Base-by-base conservation (phyloP, 495 filamentous ascomycete species). In the Penicillium ucsense region DNA sequence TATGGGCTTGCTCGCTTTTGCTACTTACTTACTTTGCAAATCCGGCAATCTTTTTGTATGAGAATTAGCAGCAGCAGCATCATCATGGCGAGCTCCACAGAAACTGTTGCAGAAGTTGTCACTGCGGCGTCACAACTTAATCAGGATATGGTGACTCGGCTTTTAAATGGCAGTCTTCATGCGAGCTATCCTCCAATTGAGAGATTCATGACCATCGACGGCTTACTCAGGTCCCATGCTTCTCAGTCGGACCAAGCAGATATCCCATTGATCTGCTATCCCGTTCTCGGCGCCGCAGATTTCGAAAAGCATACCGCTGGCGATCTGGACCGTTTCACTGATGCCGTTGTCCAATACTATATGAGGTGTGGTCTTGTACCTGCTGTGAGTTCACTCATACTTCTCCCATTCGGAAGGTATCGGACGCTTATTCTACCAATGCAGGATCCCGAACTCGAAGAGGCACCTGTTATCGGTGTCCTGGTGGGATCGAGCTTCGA, bases 401-500 rank as follows among this genome's bases (percentile, higher is more conserved):
- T 20, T 20, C 20, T 20, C 20, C 20, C 1, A 20, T 20, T 20
- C 20, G 20, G 20, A 20, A 20, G 20, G 20, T 20, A 20, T 20
- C 20, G 20, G 20, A 2, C 2, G 20, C 20, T 20, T 20, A 20
- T 20, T 20, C 20, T 20, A 34, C 1, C 3, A 45, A 6, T 36
- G 4, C 29, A 62, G 59, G 51, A 62, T 11, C 56, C 56, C 0
- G 40, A 0, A 40, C 41, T 54, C 0, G 53, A 62, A 10, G 33
- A 59, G 36, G 59, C 59, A 2, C 59, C 59, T n/a, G 68, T 71
- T 0, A 62, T 82, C 28, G 76, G 71, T 3, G 49, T 81, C 10
- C 65, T 80, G 3, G 74, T 68, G 10, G 54, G 61, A 32, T 79
- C 77, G 10, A 73, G 76, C 49, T 57, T 83, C 30, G 76, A 79